Evolutionary conservation across 2,329 filamentous ascomycete species (phyloP), one percentile per base, ranked within the genome.

Genomic region (Fusarium brachygibbosum): DNA sequence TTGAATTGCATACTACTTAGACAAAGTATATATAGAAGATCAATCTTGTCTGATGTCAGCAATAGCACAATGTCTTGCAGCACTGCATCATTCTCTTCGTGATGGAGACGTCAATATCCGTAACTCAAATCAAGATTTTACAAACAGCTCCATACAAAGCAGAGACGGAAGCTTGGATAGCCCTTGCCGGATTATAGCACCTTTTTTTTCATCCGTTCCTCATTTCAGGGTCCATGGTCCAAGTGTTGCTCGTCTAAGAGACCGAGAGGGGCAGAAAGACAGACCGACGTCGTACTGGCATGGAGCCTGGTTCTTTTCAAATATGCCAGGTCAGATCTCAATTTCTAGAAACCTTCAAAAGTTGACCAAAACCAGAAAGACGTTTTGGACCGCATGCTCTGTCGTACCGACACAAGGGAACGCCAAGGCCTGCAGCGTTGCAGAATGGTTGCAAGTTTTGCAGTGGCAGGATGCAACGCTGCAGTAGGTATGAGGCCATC

Each of bases 321-420:
- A 50, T 38, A 14, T 50, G 32, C 10, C 21, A 35, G 25, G 48
- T 50, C 48, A 50, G 48, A 50, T 50, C 17, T 50, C 48, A 50
- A 23, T 28, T 37, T 38, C n/a, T 38, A 28, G 34, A 12, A 45
- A 19, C 28, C 17, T 29, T 29, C 11, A 42, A 45, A 19, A 25
- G 25, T 42, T 7, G 23, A 25, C 23, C 23, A 25, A 25, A 6
- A 25, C 23, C 6, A 25, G 23, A 25, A 25, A 25, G 23, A 25
- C 23, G 23, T 25, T 25, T 25, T 25, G 23, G 23, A 25, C 23
- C 23, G 23, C 23, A 25, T 25, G 29, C 11, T 11, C 17, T 28
- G 12, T 37, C 16, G 13, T 28, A 50, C 48, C 48, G 48, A 38
- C 17, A 28, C 13, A 38, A 50, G 32, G 48, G 48, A 28, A 50